Conservation (phyloP, 163 green algal species). For the Scenedesmus sp. region DNA sequence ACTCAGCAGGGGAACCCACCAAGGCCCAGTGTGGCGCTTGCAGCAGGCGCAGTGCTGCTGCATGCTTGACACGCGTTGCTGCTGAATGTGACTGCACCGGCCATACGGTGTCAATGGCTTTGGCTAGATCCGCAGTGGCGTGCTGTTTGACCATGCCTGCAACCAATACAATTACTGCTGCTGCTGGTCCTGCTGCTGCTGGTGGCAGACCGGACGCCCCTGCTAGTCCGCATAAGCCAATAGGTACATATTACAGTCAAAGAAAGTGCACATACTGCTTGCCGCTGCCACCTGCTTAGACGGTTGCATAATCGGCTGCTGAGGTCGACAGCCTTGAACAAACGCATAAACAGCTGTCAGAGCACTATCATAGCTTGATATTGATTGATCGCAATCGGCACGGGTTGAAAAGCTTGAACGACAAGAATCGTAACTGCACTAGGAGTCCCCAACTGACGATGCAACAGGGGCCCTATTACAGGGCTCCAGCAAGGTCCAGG, state of each 20-base stretch:
- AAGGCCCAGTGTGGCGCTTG: neutral
- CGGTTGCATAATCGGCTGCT: neutral
- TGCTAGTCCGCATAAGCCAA: too few relatives aligned
- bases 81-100: neutral
- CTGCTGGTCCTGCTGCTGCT: neutral
- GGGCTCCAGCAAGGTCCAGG: neutral
- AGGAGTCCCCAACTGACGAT: neutral
- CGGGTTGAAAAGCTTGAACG: too few relatives aligned
- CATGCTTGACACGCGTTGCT: neutral
- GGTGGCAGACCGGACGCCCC: too few relatives aligned
- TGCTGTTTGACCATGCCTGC: neutral
- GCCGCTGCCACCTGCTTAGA: neutral
- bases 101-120: neutral
- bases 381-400: too few relatives aligned
- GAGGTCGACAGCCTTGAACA: neutral
- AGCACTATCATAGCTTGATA: too few relatives aligned
- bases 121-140: neutral
- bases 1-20: neutral
- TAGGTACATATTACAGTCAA: neutral
- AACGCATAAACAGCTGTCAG: too few relatives aligned
- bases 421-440: neutral
- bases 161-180: neutral
- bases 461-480: too few relatives aligned
- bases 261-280: too few relatives aligned
- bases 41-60: neutral